Percentiles rank a stretch among this genome's conserved stretches.
These are phyloP conservation scores for Aspergillus bertholletiae DNA, from an alignment of 495 filamentous ascomycete species.

Conservation along the genomic window DNA sequence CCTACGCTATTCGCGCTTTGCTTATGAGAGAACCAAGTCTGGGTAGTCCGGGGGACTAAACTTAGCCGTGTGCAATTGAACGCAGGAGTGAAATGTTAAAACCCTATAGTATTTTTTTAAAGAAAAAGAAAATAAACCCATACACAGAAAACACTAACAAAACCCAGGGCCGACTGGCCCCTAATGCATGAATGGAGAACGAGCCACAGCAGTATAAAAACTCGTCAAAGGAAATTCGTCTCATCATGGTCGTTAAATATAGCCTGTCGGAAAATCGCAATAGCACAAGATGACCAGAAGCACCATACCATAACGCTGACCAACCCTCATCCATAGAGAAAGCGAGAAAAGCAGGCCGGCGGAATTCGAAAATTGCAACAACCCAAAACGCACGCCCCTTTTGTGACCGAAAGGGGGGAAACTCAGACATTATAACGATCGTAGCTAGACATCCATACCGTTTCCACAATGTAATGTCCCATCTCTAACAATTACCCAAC, in stretches of 20 bases:
- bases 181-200: conserved; percentile 13
- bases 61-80: background rate
- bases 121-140: conserved; percentile 6
- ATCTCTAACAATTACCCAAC: conserved; percentile 9
- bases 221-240: conserved; percentile 41
- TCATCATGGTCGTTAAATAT: conserved; percentile 45
- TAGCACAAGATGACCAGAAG: conserved; percentile 21
- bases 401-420: conserved; percentile 1
- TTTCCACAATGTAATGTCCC: background rate
- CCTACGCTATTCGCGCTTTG: background rate
- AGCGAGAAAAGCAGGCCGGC: conserved; percentile 13
- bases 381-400: conserved; percentile 8
- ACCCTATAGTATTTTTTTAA: conserved; percentile 2
- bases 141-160: conserved; percentile 1
- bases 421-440: conserved; percentile 6
- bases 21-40: background rate
- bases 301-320: conserved; percentile 21
- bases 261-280: conserved; percentile 21
- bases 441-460: background rate
- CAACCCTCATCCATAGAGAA: conserved; percentile 15
- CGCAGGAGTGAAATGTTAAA: background rate
- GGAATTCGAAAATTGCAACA: conserved; percentile 1
- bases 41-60: background rate
- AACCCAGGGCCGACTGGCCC: conserved; percentile 1
- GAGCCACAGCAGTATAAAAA: conserved; percentile 22